Evolutionary conservation across 257 asterid genomes (phyloP), one percentile per base, ranked within the genome.

Genomic region (Handroanthus guayacan): DNA sequence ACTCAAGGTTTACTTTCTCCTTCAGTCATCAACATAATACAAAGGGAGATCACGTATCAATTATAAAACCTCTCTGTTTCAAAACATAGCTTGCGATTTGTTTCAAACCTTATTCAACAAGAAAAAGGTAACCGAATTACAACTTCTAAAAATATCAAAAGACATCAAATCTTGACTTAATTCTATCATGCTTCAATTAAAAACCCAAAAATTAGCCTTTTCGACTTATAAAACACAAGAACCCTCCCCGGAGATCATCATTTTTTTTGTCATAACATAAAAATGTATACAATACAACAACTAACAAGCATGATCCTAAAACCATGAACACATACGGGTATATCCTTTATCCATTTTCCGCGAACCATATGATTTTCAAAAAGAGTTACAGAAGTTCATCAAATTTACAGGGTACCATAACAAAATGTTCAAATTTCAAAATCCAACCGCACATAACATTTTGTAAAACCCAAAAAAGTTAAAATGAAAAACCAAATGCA

Each of bases 201-300:
- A 13, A 75, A 18, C 9, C 41, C 8, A 12, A 64, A 65, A 55
- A 58, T 58, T 41, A 44, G 71, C 61, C 5, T 51, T 54, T 48
- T 12, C 38, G n/a, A 3, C 51, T 71, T 76, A 72, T 60, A 75
- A 70, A 78, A 64, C 56, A 70, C 77, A 73, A 55, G 20, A 55
- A 38, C 31, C 31, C 31, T 25, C 31, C 31, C 31, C 31, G 31
- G 31, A 25, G 31, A n/a, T 20, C 9, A 52, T 37, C 8, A 13
- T 13, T 3, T 36, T 41, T 51, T 6, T 5, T 16, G 2, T 47
- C 41, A 10, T 39, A 71, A 55, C 52, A 38, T 12, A 41, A 69
- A 71, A 56, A 10, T 6, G 14, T 9, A 18, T 36, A 17, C 34
- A 31, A 37, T 5, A 55, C 9, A 52, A 20, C 7, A 62, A 51